Evolutionary conservation across 768 basidiomycete species (phyloP), one percentile per base, ranked within the genome.

Genomic region (Russula foetens): DNA sequence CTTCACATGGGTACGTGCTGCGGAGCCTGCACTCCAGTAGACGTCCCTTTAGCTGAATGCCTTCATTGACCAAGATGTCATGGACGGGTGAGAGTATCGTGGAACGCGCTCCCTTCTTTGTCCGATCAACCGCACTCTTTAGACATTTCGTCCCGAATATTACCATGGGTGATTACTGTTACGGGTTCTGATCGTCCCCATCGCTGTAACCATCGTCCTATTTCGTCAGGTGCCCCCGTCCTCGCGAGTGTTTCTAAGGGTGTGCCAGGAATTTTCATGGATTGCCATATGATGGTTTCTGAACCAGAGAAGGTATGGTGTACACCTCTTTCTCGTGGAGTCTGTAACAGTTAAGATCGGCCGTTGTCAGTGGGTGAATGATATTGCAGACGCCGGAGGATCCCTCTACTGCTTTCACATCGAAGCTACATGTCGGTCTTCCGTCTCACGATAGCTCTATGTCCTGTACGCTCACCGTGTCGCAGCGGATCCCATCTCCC

Each of bases 271-370:
- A 97, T 98, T 67, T 98, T 94, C 77, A 98, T 99, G 96, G 97
- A 99, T 74, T 98, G 95, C 73, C 97, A 99, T 75, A 98, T 98
- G 97, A 99, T 99, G 97, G 97, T 99, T 21, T 73, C 93, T 0
- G 77, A 98, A 51, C 97, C 97, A 11, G 91, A 89, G 69, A 86
- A 88, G 79, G 95, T 92, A 66, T 51, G 69, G 8, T 35, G 39
- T 29, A 17, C 28, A 39, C 11, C 19, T 39, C 19, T 48, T 41
- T 23, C 49, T 52, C 39, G 39, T 11, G 6, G 12, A 35, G 29
- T 41, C 24, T 2, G 9, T 46, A 41, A 19, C 46, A 29, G 26
- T 53, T 24, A n/a, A 45, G 11, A n/a, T 28, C 35, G 3, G 35
- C n/a, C 47, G 47, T 33, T 23, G 28, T 44, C 59, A 98, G 92